Evolutionary conservation across 2,329 filamentous ascomycete genomes (phyloP), one percentile per base, ranked within the genome.

Genomic region (Amauroascus niger): DNA sequence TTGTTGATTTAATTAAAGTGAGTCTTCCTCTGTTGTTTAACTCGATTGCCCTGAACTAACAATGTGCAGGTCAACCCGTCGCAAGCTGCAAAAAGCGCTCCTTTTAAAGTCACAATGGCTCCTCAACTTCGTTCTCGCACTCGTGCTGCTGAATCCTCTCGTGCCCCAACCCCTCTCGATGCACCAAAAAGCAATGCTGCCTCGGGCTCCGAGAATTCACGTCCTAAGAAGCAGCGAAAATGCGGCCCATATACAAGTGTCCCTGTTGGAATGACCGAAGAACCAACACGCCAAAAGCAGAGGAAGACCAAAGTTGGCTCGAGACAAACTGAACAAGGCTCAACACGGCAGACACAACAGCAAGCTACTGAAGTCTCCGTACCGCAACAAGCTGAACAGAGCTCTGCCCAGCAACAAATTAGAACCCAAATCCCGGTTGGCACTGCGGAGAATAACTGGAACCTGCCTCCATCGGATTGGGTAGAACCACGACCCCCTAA

Each of bases 81-180:
- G 51, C 57, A 56, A 58, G 58, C 55, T 50, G 54, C 28, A 49
- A 32, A 52, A 51, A n/a, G n/a, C n/a, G 32, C 48, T 24, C 45
- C 16, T 30, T 11, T 44, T 46, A 30, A 48, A 1, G 24, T 43
- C 26, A 48, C 57, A 56, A 69, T 69, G 67, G 62, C 66, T 61
- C 65, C 62, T 58, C 66, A 63, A 53, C 64, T 68, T 56, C 67
- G 66, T 35, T 67, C 65, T 67, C 67, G 55, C 63, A 63, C 56
- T 61, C 60, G 54, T 60, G 58, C 50, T 63, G 65, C 30, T 41
- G 45, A 49, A 63, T 67, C 66, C 48, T 67, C 66, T 47, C 63
- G 66, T 40, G 66, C 65, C n/a, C 62, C 63, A 35, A 67, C 65
- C 30, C 65, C 66, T 39, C 57, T 60, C 28, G 58, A 59, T 56